Conservation (phyloP, 805 yeast species). For the Saccharomycopsis malanga region DNA sequence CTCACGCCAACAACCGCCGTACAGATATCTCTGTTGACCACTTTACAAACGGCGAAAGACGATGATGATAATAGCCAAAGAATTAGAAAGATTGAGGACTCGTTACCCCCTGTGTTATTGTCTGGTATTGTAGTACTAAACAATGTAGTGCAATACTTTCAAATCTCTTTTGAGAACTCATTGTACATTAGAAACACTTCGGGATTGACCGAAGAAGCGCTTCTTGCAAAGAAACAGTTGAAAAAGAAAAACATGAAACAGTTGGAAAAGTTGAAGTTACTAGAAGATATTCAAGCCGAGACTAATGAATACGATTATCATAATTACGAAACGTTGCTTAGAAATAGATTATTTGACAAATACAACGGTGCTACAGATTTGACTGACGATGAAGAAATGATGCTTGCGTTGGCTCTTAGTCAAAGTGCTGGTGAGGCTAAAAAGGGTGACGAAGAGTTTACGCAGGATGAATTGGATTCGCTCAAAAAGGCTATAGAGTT, state of each 20-base stretch:
- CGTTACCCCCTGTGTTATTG: slow-evolving; percentile 11
- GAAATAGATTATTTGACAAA: slow-evolving; percentile 5
- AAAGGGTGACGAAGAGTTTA: not conserved
- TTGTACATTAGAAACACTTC: slow-evolving; percentile 8
- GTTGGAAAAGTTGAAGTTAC: slow-evolving; percentile 1
- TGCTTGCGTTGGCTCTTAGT: slow-evolving; percentile 20
- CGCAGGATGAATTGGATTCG: not conserved
- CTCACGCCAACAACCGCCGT: slow-evolving; percentile 12
- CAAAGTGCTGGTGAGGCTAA: slow-evolving; percentile 6
- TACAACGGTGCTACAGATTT: slow-evolving; percentile 17
- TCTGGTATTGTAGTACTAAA: slow-evolving; percentile 15
- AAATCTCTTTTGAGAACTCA: slow-evolving; percentile 18
- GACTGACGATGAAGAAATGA: slow-evolving; percentile 17
- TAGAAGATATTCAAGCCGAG: slow-evolving; percentile 8
- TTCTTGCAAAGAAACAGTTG: slow-evolving; percentile 1
- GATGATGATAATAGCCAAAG: not conserved
- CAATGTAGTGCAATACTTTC: slow-evolving; percentile 19
- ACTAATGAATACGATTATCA: slow-evolving; percentile 10
- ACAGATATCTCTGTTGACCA: not conserved
- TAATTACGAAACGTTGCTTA: not conserved
- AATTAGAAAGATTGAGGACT: not conserved
- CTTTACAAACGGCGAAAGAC: not conserved
- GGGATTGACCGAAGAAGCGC: slow-evolving; percentile 6
- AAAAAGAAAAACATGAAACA: slow-evolving; percentile 7
- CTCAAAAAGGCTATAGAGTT: not conserved